These are phyloP conservation scores for Saprolegnia diclina DNA, from an alignment of 352 stramenopile genomes.

Conservation along the genomic window DNA sequence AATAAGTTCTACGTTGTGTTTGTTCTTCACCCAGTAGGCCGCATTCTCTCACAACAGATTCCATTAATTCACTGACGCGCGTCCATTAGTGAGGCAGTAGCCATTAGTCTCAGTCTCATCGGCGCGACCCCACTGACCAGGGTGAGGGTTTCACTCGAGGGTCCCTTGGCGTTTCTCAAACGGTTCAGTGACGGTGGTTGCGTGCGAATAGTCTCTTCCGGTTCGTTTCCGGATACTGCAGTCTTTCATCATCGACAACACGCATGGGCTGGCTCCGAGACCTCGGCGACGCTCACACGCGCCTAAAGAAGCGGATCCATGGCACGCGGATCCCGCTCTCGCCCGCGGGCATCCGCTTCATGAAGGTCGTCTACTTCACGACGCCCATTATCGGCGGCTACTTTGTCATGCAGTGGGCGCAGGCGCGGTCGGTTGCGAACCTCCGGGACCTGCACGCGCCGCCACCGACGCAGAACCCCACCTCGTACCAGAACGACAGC, in stretches of 20 bases:
- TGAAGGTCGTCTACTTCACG: slow-evolving; percentile 88
- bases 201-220: neutral
- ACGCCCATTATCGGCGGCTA: slow-evolving; percentile 84
- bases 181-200: too few relatives aligned
- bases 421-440: slow-evolving; percentile 62
- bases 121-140: too few relatives aligned
- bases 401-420: slow-evolving; percentile 90
- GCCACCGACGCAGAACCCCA: neutral
- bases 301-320: slow-evolving; percentile 90
- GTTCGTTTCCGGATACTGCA: neutral
- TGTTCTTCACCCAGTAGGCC: too few relatives aligned
- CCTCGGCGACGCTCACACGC: slow-evolving; percentile 73
- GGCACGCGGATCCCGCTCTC: slow-evolving; percentile 85
- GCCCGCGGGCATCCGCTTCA: slow-evolving; percentile 72
- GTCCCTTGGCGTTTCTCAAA: too few relatives aligned
- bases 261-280: slow-evolving; percentile 75
- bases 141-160: too few relatives aligned
- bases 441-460: slow-evolving; percentile 31
- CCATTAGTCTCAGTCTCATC: too few relatives aligned
- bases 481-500: slow-evolving; percentile 24
- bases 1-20: too few relatives aligned
- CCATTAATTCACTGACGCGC: too few relatives aligned
- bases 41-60: too few relatives aligned
- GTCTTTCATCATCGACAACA: neutral
- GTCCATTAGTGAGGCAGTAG: too few relatives aligned